Evolutionary conservation across 306 rosid genomes (phyloP), one percentile per base, ranked within the genome.

Genomic region (Pachyrhizus erosus): DNA sequence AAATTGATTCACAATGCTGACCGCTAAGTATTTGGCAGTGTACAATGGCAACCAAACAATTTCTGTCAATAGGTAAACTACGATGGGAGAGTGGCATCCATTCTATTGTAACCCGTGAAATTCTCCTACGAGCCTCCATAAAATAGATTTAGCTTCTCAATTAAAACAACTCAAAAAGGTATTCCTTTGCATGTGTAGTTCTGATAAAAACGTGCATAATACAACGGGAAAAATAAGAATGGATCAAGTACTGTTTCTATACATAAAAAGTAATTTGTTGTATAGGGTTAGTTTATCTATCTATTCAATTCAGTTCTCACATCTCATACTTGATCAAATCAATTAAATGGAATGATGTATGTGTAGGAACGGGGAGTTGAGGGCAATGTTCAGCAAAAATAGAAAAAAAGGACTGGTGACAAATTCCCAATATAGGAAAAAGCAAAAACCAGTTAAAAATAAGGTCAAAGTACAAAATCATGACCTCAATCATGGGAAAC

Each of bases 391-490:
- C 11, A 29, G 58, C 3, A 9, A 23, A 57, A 57, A 12, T 23
- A 54, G 70, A 39, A 39, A 23, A 66, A 29, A 75, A 27, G 14
- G 10, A 27, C 15, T 0, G 39, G 39, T 14, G 14, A 23, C 62
- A 66, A 26, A 18, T 10, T 31, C 20, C 54, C 49, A 43, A 20
- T 27, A 64, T 27, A 33, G 31, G 58, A 46, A 42, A 72, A 10
- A 5, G 45, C 26, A 54, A 52, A 31, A 74, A 26, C 20, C 46
- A 27, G 18, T 66, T 21, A 18, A 80, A 71, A 58, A 18, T 21
- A 46, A 58, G 75, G 73, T 72, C 18, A 17, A 76, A 68, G 17
- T 34, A 67, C 73, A 37, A 39, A 68, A 68, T 27, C 70, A 51
- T 23, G 67, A 51, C 18, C 51, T 66, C 49, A 54, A 60, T 67